Evolutionary conservation across 257 asterid species (phyloP).

Genomic region (Coffea eugenioides): DNA sequence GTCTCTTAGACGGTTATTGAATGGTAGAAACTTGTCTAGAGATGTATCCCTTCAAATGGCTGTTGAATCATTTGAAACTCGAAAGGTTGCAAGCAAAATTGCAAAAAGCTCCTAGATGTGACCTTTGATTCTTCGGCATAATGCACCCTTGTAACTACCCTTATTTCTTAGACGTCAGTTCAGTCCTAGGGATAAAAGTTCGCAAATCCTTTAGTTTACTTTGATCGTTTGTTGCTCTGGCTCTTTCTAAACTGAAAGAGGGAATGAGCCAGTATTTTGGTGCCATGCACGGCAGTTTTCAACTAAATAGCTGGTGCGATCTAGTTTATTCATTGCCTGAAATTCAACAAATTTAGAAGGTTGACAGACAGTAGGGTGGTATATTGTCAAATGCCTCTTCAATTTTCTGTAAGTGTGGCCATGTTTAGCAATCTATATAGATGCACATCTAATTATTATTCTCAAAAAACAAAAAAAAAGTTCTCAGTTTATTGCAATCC

Average conservation of each 20-base stretch:
- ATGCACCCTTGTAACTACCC: slow-evolving; percentile 32
- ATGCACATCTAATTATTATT: too few species aligned
- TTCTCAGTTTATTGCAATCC: too few species aligned
- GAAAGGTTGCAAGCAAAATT: too few species aligned
- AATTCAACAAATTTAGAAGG: not conserved
- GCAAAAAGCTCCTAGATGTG: too few species aligned
- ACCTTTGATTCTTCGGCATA: not conserved
- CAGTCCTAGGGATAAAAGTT: not conserved
- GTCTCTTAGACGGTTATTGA: too few species aligned
- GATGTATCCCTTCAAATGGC: too few species aligned
- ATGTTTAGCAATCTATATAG: too few species aligned
- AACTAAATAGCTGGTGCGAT: not conserved
- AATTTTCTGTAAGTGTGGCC: too few species aligned
- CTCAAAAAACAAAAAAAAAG: too few species aligned
- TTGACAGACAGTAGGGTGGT: not conserved
- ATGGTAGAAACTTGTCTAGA: too few species aligned
- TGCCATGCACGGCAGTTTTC: not conserved
- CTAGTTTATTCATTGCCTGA: not conserved
- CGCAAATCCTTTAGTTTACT: not conserved
- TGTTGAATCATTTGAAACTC: too few species aligned
- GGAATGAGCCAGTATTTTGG: not conserved
- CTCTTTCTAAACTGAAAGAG: not conserved
- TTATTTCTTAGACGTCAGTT: not conserved
- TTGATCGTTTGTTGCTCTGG: not conserved
- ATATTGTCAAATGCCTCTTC: too few species aligned